These are phyloP conservation scores for Fusarium anthophilum DNA, from an alignment of 2,329 filamentous ascomycete species.

Conservation along the genomic window DNA sequence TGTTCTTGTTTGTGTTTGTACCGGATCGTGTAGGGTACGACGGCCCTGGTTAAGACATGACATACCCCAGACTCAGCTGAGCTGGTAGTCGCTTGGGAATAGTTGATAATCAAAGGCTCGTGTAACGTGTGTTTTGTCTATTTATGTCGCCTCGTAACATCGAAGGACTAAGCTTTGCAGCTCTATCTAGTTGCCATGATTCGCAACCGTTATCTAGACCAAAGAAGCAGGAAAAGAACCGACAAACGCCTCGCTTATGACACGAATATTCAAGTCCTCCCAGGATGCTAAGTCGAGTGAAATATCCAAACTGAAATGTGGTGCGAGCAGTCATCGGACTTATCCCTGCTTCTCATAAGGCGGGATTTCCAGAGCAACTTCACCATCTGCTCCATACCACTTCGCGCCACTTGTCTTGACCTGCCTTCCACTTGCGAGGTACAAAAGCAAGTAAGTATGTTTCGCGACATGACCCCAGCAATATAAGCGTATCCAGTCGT, in stretches of 20 bases:
- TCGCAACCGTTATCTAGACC: background rate
- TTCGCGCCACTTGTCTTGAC: constrained; percentile 65
- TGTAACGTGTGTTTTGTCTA: background rate
- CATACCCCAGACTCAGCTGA: background rate
- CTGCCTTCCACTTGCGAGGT: constrained; percentile 73
- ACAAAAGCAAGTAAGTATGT: constrained; percentile 80
- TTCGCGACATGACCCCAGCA: constrained; percentile 80
- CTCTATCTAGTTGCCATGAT: background rate
- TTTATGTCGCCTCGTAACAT: background rate
- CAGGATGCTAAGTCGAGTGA: background rate
- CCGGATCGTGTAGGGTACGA: constrained; percentile 13
- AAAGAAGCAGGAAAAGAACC: background rate
- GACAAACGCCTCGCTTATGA: constrained; percentile 31
- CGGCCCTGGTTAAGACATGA: background rate
- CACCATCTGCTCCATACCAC: constrained; percentile 74
- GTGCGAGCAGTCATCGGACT: background rate
- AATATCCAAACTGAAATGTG: background rate
- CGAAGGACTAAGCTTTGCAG: background rate
- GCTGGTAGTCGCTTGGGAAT: background rate
- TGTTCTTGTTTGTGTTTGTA: constrained; percentile 11
- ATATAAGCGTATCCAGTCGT: constrained; percentile 69
- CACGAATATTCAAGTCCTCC: background rate
- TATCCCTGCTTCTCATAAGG: constrained; percentile 36
- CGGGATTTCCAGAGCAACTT: constrained; percentile 56
- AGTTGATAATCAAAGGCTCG: background rate